Evolutionary conservation across 805 yeast genomes (phyloP), one percentile per base, ranked within the genome.

Genomic region (Scheffersomyces lignosus): DNA sequence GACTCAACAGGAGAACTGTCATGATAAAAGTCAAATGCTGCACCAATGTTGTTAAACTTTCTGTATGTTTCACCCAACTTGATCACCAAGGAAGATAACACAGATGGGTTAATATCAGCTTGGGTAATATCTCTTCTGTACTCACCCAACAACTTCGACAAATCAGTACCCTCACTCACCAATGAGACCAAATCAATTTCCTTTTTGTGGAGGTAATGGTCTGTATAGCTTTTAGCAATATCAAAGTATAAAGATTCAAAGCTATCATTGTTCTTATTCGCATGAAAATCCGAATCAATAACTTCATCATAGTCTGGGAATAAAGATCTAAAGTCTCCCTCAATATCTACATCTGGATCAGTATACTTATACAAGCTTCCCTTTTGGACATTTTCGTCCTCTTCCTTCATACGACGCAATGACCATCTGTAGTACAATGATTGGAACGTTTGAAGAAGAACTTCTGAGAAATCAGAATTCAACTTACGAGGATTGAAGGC

Each of bases 261-360:
- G 28, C 46, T 29, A 35, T 45, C 63, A 15, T 58, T 52, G 4
- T 38, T 51, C 41, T 40, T 50, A 4, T 41, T 40, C 6, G 36
- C 16, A 3, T 23, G 27, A 0, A 45, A 30, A 5, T 45, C 51
- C 18, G 27, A n/a, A 18, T 73, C 75, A 34, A 79, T 54, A 4
- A 78, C 74, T 7, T 83, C 86, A 33, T 86, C 95, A 45, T 78
- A 87, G 54, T 88, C 96, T 0, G 97, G 97, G 73, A 91, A 91
- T 63, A 90, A 56, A n/a, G 53, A 54, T 49, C 66, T 75, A 64
- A 90, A 88, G 37, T 90, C 97, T n/a, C 74, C 79, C 45, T 88
- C 96, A 3, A 77, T 75, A 38, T 85, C 88, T 13, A 71, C 73
- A 2, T 77, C 76, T 2, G 78, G 76, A 43, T 82, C 88, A 18